Base-by-base conservation (phyloP, 371 early-diverging fungal species). In the Haplosporangium sp. region DNA sequence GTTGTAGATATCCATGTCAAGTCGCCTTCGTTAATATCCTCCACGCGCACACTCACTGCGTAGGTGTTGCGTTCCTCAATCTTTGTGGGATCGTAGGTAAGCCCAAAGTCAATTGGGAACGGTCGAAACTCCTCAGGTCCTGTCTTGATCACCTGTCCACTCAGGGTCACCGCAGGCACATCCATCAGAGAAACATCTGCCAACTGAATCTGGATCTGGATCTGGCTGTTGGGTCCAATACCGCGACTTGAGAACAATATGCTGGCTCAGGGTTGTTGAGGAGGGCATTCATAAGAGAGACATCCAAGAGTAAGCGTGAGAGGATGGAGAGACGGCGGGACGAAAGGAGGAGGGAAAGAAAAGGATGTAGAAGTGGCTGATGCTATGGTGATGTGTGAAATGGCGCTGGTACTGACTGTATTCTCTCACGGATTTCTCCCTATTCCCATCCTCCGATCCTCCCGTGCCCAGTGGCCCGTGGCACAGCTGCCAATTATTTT, bases 211-310 rank as follows among this genome's bases (percentile, higher is more conserved):
- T n/a, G n/a, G n/a, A n/a, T n/a, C n/a, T n/a, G 6, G n/a, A 67
- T 48, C 13, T 51, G 41, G 62, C 59, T 62, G 21, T 73, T 62
- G 42, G 67, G 73, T 10, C 37, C 63, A 40, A 67, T 62, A 9
- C 42, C 37, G 12, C 37, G 18, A 13, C n/a, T 59, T 59, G 23
- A 50, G 6, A 38, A 68, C 43, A n/a, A 55, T 45, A 3, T 67
- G 51, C 41, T 63, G 68, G 29, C 59, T 23, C 43, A 74, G 13
- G 20, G 59, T 67, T n/a, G 51, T 55, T 1, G 74, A 63, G 8
- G 68, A n/a, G 61, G 18, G 68, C 64, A 51, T 68, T 68, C 74
- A 63, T 59, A 37, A 57, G 18, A 10, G 68, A 74, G n/a, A 64
- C 59, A 52, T 74, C 74, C 43, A 59, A 50, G 40, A 74, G 48